Evolutionary conservation across 1,139 yeast species (phyloP), one percentile per base, ranked within the genome.

Genomic region (Sugiyamaella neomexicana): DNA sequence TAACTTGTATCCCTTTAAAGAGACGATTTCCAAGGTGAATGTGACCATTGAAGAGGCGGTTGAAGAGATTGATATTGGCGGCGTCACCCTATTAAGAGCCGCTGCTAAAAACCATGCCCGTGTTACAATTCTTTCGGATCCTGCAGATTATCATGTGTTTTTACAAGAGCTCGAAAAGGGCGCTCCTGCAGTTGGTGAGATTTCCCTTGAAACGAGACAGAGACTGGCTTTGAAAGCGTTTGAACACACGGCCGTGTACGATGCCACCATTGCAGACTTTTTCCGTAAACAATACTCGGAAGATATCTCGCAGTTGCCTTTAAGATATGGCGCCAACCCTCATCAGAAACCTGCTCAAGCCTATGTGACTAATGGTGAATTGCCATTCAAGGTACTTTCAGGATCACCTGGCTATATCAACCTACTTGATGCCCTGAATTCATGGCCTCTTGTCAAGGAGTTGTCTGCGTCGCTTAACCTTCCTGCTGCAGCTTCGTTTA

Each of bases 341-440:
- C 98, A 93, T 75, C 99, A 93, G 79, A 91, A 89, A 75, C 99
- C 99, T 40, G 97, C 99, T 37, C 99, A 93, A 78, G 97, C 98
- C 52, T 93, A 75, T 71, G 96, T 93, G 54, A 75, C 86, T 55
- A 79, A 81, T 65, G 97, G 96, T 65, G 86, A 85, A 63, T 80
- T 93, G 65, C 99, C 99, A 52, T 93, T 93, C 80, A 88, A 87
- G 77, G 98, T 91, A 32, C 79, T 93, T 67, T 77, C 84, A 64
- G 99, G 99, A 55, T 86, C 97, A 53, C 99, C 99, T 62, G 98
- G 99, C 66, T 93, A 93, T 79, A 91, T 93, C 72, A 93, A 93
- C 78, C 78, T 93, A 69, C 80, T 93, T 68, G 99, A 93, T 75
- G 98, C 97, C 36, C 80, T 93, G 68, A 93, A 93, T 78, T 89